phyloP scores from a whole-genome alignment of 2,329 filamentous ascomycete species.

The Pseudogymnoascus destructans region DNA sequence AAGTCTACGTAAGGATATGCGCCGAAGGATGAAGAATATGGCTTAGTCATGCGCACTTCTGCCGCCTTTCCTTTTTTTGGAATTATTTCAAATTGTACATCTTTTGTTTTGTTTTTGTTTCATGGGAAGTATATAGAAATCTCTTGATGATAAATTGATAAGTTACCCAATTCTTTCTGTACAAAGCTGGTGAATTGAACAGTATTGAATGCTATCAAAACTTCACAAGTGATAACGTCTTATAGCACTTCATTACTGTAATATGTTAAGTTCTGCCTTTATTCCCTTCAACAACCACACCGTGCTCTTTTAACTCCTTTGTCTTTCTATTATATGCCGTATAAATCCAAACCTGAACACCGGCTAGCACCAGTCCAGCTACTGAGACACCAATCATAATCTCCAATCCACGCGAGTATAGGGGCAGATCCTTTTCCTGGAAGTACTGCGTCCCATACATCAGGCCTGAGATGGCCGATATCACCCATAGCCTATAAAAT shows the following conservation, averaged over 20 bases:
- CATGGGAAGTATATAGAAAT: background rate
- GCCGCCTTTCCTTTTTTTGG: background rate
- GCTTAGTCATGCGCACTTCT: background rate
- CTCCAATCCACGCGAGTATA: slow-evolving; percentile 11
- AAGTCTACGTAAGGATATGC: slow-evolving; percentile 21
- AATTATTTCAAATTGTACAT: background rate
- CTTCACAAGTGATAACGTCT: background rate
- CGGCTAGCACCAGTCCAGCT: background rate
- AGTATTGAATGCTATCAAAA: background rate
- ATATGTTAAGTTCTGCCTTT: background rate
- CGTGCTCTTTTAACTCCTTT: background rate
- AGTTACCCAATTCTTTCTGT: background rate
- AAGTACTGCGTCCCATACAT: slow-evolving; percentile 23
- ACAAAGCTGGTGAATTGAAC: background rate
- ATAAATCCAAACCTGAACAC: slow-evolving; percentile 2
- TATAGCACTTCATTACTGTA: no score
- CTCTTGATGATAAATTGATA: background rate
- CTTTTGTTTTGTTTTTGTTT: background rate
- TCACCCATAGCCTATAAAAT: slow-evolving; percentile 16
- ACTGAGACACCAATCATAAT: slow-evolving; percentile 9
- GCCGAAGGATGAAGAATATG: slow-evolving; percentile 8
- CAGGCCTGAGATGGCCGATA: slow-evolving; percentile 20
- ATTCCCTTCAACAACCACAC: background rate
- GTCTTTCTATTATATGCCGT: slow-evolving; percentile 7
- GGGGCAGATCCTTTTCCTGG: slow-evolving; percentile 16